Percentiles rank a stretch among this genome's conserved stretches.
Evolutionary conservation across 148 eudicot genomes (phyloP).

Genomic region (Amaranthus hypochondriacus): DNA sequence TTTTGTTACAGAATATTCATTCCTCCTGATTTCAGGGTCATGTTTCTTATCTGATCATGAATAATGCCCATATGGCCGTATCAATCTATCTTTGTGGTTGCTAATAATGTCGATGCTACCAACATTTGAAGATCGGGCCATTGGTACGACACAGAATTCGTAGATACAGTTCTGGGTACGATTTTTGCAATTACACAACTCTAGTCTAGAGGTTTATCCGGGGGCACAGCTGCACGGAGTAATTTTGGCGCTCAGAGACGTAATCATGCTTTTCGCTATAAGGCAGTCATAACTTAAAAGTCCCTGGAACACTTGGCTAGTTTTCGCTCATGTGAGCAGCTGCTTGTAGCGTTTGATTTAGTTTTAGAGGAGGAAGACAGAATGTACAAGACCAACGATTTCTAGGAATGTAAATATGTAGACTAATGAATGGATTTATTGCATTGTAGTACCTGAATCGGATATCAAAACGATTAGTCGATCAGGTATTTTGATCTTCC

Average conservation of each 20-base stretch:
- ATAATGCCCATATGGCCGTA: neutral
- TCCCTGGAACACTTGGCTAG: neutral
- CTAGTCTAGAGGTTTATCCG: neutral
- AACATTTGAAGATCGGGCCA: neutral
- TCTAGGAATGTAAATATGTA: too few relatives aligned
- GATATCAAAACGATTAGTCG: too few relatives aligned
- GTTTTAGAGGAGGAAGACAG: slow-evolving; percentile 18
- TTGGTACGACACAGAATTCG: neutral
- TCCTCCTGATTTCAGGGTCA: neutral
- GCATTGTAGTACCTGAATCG: too few relatives aligned
- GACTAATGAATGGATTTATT: too few relatives aligned
- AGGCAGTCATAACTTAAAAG: neutral
- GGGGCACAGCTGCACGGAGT: neutral
- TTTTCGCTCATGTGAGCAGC: neutral
- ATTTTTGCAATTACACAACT: neutral
- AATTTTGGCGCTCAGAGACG: neutral
- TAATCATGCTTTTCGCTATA: neutral
- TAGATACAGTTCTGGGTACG: neutral
- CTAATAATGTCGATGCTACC: neutral
- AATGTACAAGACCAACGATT: neutral
- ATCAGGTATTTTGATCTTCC: too few relatives aligned
- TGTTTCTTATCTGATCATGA: neutral
- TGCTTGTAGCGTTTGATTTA: slow-evolving; percentile 4
- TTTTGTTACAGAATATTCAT: neutral
- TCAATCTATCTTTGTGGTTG: neutral